A percentile compares a stretch with the other conserved stretches of the same genome.
These are phyloP conservation scores for Samsoniella hepiali DNA, from an alignment of 2,329 filamentous ascomycete species.

Conservation along the genomic window DNA sequence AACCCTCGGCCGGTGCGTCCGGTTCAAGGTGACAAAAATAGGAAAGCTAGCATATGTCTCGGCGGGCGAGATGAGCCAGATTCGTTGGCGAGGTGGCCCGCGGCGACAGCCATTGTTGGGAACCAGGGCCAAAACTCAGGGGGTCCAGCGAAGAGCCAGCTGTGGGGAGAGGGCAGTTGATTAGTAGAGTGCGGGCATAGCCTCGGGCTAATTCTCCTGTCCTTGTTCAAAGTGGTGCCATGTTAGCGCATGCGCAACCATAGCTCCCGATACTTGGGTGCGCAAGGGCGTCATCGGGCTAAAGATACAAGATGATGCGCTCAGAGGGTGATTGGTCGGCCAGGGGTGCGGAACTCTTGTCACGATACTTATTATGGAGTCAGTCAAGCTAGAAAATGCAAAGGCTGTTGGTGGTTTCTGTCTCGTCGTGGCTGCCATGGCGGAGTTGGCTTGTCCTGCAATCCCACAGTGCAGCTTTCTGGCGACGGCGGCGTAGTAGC, in stretches of 20 bases:
- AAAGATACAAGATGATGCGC: slow-evolving; percentile 15
- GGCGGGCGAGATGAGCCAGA: neutral
- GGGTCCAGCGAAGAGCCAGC: neutral
- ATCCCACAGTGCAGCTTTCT: slow-evolving; percentile 2
- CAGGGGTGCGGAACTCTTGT: slow-evolving; percentile 1
- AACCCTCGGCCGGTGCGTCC: slow-evolving; percentile 13
- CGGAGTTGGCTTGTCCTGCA: slow-evolving; percentile 13
- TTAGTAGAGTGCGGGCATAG: slow-evolving; percentile 3
- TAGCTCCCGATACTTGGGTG: neutral
- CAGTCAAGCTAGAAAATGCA: neutral
- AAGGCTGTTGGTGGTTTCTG: slow-evolving; percentile 7
- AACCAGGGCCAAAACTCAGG: neutral
- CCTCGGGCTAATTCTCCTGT: slow-evolving; percentile 11
- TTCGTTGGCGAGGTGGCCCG: neutral
- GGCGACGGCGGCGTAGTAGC: neutral
- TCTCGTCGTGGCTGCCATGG: neutral
- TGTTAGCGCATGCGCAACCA: neutral
- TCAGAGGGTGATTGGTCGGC: slow-evolving; percentile 4
- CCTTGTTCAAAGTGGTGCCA: neutral
- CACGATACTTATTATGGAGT: neutral
- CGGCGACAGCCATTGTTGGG: neutral
- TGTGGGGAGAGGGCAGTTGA: neutral
- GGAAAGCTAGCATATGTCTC: neutral
- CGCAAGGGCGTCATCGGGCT: slow-evolving; percentile 5
- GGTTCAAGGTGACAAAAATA: slow-evolving; percentile 7